Evolutionary conservation across 2,329 filamentous ascomycete genomes (phyloP), one percentile per base, ranked within the genome.

Genomic region (Didymella lethalis): DNA sequence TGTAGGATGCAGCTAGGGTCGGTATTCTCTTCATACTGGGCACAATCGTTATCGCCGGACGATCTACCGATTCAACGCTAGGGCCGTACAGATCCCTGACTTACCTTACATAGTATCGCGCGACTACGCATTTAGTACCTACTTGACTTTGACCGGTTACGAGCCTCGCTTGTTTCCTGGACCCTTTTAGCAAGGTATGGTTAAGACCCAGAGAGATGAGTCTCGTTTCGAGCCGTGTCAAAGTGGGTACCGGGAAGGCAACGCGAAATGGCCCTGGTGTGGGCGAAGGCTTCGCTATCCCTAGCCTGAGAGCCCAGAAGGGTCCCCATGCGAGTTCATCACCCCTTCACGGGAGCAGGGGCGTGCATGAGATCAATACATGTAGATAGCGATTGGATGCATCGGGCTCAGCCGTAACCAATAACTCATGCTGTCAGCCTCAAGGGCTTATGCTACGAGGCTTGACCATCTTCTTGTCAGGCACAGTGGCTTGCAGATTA

Each of bases 41-140:
- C 29, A 53, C 55, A 46, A 53, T 48, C 29, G 44, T 43, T 45
- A 38, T 48, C 38, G 23, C 8, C 49, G 38, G 55, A 54, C 16
- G 49, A 40, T 54, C 45, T 36, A 41, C 55, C 45, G 49, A 49
- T 7, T 45, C 40, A 38, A 31, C 55, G 38, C 55, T 53, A 58
- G 31, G 52, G 41, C 25, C 38, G 32, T 38, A 38, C 31, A 32
- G 23, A 34, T 40, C 29, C 7, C 11, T 8, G 12, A n/a, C 31
- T 46, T 58, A 36, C 38, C 45, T 26, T 1, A 46, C 20, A 4
- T 2, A 31, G 45, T 12, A 46, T 49, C 55, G 55, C 40, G 49
- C 38, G 2, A 25, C 14, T 26, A 26, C 4, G 16, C 23, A 11
- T 26, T 23, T 18, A 10, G 31, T 16, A 32, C n/a, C 26, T 44